Base-by-base conservation (phyloP, 2,329 filamentous ascomycete genomes). In the Fusarium robinianum region DNA sequence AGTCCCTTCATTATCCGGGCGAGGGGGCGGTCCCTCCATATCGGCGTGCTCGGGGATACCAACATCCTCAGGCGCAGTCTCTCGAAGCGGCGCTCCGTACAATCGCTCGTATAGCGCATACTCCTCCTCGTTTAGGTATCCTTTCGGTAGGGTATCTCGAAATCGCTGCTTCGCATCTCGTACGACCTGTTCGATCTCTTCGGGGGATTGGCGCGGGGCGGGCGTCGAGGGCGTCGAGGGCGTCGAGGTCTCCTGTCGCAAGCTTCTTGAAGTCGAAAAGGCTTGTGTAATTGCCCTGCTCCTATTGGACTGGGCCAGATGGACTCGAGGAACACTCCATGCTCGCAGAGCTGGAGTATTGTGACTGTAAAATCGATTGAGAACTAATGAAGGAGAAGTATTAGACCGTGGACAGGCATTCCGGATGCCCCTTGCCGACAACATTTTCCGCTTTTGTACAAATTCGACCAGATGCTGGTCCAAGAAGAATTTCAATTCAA, bases 51-150 rank as follows among this genome's bases (percentile, higher is more conserved):
- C 70, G 49, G 72, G 69, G 48, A 72, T 77, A 17, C 69, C 81
- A 4, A 82, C 74, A 65, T 86, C 80, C 44, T 84, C 82, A 2
- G 79, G 75, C 6, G 62, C 67, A 2, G 81, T 85, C 38, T 79
- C 76, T 27, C 83, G 76, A 49, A 88, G 64, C 2, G 90, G 89
- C 22, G 84, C 75, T 2, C 91, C 92, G 65, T 94, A 96, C 11
- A 95, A 71, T 52, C 90, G 78, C 62, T 87, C 83, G 67, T 95
- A 96, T 1, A 95, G 71, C 33, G 72, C 73, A 60, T 86, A 84
- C 65, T 96, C 90, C 39, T 86, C 79, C 1, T 77, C 74, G 22
- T 75, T 83, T 37, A 96, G 67, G 57, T 88, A 81, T 22, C 78
- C 83, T 21, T 82, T 79, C 0, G 91, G 91, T 16, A 96, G 68